Conservation (phyloP, 169 alveolate genomes). For the Cryptosporidium tyzzeri region DNA sequence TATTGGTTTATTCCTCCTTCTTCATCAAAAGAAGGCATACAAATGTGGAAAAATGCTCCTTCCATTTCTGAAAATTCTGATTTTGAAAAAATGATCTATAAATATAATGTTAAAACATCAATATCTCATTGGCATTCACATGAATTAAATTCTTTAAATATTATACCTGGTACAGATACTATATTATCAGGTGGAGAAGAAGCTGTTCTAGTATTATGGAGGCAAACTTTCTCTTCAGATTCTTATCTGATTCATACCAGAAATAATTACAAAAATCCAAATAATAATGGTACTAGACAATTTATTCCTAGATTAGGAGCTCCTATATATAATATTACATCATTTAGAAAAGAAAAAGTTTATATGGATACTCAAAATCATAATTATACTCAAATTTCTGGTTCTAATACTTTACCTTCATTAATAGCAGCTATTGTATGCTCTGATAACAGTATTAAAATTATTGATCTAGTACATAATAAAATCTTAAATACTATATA, state of each 20-base stretch:
- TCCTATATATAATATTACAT: constrained; percentile 51
- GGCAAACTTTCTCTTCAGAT: constrained; percentile 47
- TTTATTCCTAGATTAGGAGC: constrained; percentile 72
- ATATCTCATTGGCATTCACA: constrained; percentile 69
- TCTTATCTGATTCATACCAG: constrained; percentile 3
- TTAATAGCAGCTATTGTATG: constrained; percentile 44
- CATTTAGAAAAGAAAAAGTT: constrained; percentile 2
- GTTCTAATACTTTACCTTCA: neutral
- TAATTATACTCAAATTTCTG: too few species aligned
- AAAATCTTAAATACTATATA: constrained; percentile 29
- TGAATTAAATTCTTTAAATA: constrained; percentile 28
- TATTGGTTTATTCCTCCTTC: constrained; percentile 69
- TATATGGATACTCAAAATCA: neutral
- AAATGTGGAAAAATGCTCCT: constrained; percentile 67
- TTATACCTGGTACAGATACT: constrained; percentile 60
- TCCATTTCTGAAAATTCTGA: constrained; percentile 15
- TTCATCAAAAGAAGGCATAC: constrained; percentile 7
- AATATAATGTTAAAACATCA: constrained; percentile 35
- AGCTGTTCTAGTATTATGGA: constrained; percentile 62
- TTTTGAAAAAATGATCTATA: constrained; percentile 45
- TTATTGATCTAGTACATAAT: constrained; percentile 48
- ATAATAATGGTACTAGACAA: constrained; percentile 57
- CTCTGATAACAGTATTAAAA: constrained; percentile 58
- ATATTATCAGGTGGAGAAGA: constrained; percentile 76
- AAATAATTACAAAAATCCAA: neutral